Evolutionary conservation across 345 rosid genomes (phyloP).

Genomic region (Aegle marmelos): DNA sequence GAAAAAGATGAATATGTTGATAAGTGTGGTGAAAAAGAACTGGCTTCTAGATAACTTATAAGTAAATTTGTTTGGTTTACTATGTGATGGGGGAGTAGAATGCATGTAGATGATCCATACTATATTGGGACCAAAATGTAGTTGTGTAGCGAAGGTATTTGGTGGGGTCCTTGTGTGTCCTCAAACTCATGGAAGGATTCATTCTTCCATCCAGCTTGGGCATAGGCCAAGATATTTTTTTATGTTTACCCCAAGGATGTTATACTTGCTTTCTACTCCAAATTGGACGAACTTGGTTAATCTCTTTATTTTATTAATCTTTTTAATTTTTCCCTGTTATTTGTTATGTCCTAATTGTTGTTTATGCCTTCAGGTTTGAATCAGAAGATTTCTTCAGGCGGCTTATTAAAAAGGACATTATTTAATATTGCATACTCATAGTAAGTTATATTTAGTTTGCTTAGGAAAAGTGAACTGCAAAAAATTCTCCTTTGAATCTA

Average conservation of each 20-base stretch:
- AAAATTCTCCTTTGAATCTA: not conserved
- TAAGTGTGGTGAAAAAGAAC: not conserved
- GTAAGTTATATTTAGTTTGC: slow-evolving; percentile 46
- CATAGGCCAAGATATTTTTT: not conserved
- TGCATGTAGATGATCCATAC: not conserved
- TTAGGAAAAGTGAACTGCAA: not conserved
- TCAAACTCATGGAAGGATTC: not conserved
- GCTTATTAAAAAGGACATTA: slow-evolving; percentile 51
- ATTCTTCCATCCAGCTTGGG: not conserved
- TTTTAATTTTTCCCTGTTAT: not conserved
- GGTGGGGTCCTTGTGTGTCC: not conserved
- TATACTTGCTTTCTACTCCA: not conserved
- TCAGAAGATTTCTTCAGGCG: slow-evolving; percentile 77
- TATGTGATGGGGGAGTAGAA: not conserved
- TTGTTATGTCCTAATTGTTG: slow-evolving; percentile 12
- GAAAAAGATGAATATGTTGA: not conserved
- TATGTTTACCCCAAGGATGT: not conserved
- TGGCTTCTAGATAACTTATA: not conserved
- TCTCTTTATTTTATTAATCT: too few species aligned
- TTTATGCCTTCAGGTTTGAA: slow-evolving; percentile 55
- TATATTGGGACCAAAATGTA: not conserved
- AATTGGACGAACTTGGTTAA: not conserved
- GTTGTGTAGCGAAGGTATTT: not conserved
- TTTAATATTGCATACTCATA: slow-evolving; percentile 68
- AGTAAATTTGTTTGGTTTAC: not conserved